Evolutionary conservation across 257 asterid species (phyloP).

Genomic region (Rhazya stricta): DNA sequence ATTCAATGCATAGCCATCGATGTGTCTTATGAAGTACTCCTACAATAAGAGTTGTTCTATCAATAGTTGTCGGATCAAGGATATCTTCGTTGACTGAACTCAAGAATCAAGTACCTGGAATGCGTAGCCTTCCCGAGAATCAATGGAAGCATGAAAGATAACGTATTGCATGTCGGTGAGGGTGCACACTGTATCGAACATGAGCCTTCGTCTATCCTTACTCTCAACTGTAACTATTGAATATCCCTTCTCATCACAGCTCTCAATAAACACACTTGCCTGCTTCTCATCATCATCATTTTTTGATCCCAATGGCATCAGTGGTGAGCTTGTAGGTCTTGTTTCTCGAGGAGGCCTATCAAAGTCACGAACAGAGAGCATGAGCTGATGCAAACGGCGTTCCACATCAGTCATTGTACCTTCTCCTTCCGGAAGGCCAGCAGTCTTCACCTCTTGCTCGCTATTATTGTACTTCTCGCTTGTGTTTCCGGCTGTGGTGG

Average conservation of each 20-base stretch:
- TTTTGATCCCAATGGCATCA: slow-evolving; percentile 12
- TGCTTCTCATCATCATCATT: slow-evolving; percentile 31
- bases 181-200: slow-evolving; percentile 84
- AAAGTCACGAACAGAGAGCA: slow-evolving; percentile 55
- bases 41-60: no score
- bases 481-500: slow-evolving; percentile 33
- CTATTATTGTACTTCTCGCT: slow-evolving; percentile 21
- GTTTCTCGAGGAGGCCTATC: slow-evolving; percentile 27
- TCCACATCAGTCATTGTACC: slow-evolving; percentile 52
- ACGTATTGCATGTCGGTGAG: slow-evolving; percentile 68
- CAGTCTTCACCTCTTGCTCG: slow-evolving; percentile 46
- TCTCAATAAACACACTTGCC: slow-evolving; percentile 44
- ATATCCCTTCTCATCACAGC: slow-evolving; percentile 67
- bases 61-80: no score
- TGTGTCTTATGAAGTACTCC: slow-evolving; percentile 71
- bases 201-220: slow-evolving; percentile 64
- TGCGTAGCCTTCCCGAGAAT: slow-evolving; percentile 57
- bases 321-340: background rate
- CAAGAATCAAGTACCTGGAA: slow-evolving; percentile 54
- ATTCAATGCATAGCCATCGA: slow-evolving; percentile 50
- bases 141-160: slow-evolving; percentile 70
- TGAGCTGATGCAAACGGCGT: slow-evolving; percentile 67
- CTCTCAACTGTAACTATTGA: slow-evolving; percentile 54
- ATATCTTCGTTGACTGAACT: no score
- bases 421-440: slow-evolving; percentile 43